These are phyloP conservation scores for Rhodamnia rubescens DNA, from an alignment of 345 rosid species.

Conservation along the genomic window DNA sequence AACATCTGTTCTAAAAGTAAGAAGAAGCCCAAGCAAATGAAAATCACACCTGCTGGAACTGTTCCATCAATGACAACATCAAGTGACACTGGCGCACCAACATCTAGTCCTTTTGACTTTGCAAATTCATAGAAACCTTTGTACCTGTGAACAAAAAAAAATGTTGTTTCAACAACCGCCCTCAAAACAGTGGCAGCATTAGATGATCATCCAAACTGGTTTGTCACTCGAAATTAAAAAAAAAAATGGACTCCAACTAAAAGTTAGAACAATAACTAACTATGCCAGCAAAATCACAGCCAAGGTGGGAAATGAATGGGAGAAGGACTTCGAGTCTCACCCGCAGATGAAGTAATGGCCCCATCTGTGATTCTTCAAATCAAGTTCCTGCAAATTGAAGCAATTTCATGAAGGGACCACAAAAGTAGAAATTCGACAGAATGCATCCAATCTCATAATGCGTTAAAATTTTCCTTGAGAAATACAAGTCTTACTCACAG, in stretches of 20 bases:
- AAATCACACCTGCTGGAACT: constrained; percentile 75
- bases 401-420: not conserved
- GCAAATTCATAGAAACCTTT: constrained; percentile 78
- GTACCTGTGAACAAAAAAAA: constrained; percentile 33
- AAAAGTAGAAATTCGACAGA: not conserved
- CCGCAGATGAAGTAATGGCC: constrained; percentile 94
- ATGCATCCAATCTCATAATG: not conserved
- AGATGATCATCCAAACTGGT: not conserved
- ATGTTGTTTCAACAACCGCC: not conserved
- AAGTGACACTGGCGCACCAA: constrained; percentile 68
- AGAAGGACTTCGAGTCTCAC: constrained; percentile 22
- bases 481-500: not conserved
- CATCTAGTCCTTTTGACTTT: constrained; percentile 57
- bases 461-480: not conserved
- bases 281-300: not conserved
- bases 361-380: constrained; percentile 87
- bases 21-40: not conserved
- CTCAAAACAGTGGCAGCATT: not conserved
- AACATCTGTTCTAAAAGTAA: not conserved
- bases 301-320: not conserved
- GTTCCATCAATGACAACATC: constrained; percentile 86
- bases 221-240: not conserved
- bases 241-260: not conserved
- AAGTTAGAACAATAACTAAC: not conserved
- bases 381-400: constrained; percentile 52